Percentiles rank a stretch among this genome's conserved stretches.
Conservation (phyloP, 352 stramenopile genomes). For the Saprolegnia diclina region DNA sequence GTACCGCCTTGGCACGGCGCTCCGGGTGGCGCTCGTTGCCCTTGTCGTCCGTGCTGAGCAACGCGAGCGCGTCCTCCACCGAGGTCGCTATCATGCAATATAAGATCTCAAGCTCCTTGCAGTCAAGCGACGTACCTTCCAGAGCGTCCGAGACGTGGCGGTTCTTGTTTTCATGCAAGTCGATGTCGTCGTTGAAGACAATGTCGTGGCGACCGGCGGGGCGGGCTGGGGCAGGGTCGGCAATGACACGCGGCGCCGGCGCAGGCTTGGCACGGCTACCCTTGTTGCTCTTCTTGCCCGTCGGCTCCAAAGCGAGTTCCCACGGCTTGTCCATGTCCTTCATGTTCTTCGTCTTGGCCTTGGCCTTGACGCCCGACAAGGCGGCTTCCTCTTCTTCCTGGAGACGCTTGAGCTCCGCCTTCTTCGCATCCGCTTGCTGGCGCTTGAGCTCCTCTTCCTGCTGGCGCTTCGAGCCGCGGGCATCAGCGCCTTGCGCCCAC, state of each 20-base stretch:
- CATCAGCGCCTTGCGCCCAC: constrained; percentile 53
- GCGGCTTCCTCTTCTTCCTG: constrained; percentile 59
- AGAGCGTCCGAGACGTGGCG: constrained; percentile 25
- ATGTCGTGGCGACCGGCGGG: constrained; percentile 47
- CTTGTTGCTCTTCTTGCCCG: constrained; percentile 62
- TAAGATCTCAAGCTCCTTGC: constrained; percentile 22
- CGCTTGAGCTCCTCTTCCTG: constrained; percentile 61
- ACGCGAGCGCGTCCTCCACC: constrained; percentile 56
- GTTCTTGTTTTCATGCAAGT: constrained; percentile 56
- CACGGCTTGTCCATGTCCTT: constrained; percentile 60
- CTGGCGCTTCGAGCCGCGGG: constrained; percentile 36
- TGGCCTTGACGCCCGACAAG: constrained; percentile 47
- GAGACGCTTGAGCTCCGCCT: constrained; percentile 65
- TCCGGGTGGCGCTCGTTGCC: constrained; percentile 59
- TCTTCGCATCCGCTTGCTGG: constrained; percentile 54
- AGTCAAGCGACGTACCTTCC: constrained; percentile 6
- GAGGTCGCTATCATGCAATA: constrained; percentile 46
- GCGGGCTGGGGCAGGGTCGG: constrained; percentile 29
- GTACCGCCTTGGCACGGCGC: constrained; percentile 57
- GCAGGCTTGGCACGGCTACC: constrained; percentile 37
- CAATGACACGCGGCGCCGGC: constrained; percentile 28
- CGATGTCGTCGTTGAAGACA: constrained; percentile 44
- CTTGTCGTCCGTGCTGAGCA: constrained; percentile 49
- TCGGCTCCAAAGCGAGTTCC: constrained; percentile 58
- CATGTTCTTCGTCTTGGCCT: constrained; percentile 52